Conservation (phyloP, 495 filamentous ascomycete species). For the Aspergillus baeticus region DNA sequence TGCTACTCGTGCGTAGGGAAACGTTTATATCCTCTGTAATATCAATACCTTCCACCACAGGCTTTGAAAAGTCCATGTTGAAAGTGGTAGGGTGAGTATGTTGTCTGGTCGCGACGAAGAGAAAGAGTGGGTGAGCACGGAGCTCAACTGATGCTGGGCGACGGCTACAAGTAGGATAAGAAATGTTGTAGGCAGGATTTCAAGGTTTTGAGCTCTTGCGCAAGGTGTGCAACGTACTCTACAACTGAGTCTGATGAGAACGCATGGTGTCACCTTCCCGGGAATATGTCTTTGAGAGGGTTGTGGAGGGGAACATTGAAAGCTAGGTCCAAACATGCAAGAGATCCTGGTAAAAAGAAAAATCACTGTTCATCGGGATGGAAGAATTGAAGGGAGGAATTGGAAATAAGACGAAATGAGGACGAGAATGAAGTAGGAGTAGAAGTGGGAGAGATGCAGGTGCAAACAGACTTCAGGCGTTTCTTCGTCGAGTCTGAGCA, state of each 20-base stretch:
- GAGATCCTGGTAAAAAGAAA: background rate
- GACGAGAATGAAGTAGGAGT: background rate
- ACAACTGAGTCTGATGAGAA: background rate
- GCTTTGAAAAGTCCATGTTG: background rate
- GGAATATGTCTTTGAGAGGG: background rate
- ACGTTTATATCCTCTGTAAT: constrained; percentile 2
- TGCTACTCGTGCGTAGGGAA: background rate
- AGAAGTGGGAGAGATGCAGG: background rate
- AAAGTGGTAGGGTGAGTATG: background rate
- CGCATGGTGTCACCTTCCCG: constrained; percentile 6
- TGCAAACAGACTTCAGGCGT: background rate
- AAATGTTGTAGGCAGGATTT: background rate
- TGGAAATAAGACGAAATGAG: background rate
- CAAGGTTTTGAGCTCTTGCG: background rate
- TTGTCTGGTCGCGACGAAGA: background rate
- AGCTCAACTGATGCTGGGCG: background rate
- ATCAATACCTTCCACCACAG: background rate
- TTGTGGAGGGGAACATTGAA: background rate
- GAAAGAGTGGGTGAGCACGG: background rate
- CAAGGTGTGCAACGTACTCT: background rate
- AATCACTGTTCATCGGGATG: background rate
- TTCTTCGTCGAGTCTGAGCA: background rate
- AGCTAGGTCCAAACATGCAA: background rate
- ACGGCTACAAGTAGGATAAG: background rate
- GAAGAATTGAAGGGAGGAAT: background rate